Base-by-base conservation (phyloP, 2,329 filamentous ascomycete genomes). In the Trichoderma sp. region DNA sequence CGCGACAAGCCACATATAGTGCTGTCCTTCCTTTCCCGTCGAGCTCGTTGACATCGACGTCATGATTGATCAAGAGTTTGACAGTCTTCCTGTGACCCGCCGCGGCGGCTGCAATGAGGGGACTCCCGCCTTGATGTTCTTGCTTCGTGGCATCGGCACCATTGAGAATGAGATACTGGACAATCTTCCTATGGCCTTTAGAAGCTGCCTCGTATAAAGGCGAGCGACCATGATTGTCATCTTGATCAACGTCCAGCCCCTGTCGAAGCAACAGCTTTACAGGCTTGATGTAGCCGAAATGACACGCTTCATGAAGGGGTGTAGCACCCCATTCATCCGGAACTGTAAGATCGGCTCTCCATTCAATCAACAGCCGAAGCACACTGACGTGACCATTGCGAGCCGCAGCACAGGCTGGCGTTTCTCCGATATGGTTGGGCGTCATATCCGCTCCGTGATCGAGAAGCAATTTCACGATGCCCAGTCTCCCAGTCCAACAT, bases 301-400 rank as follows among this genome's bases (percentile, higher is more conserved):
- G 17, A 17, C 26, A 51, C 3, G 48, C 7, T 30, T 5, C 15
- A 34, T 14, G 50, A 10, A 52, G 14, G 2, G n/a, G 28, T 14
- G 24, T 3, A 3, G 7, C 14, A 2, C 7, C 30, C 15, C 1
- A 3, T 1, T 21, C 15, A 7, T 0, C 17, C 7, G 7, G 7
- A 4, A 5, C 7, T 12, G 12, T 54, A 1, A 39, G 7, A 39
- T 39, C n/a, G 7, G n/a, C 28, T 19, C 28, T n/a, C 28, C 1
- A 6, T 24, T 3, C 3, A 24, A 24, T 24, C 21, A 24, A 24
- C 21, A 24, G 21, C 2, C 21, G 21, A 24, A 24, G 21, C 21
- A 24, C 2, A 24, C 3, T 24, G 21, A 24, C 21, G 21, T 24
- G 21, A 3, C 21, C 21, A 24, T 24, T 24, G 21, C 2, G 3